A percentile compares a stretch with the other conserved stretches of the same genome.
These are phyloP conservation scores for Jacaranda mimosifolia DNA, from an alignment of 257 asterid genomes.

Conservation along the genomic window DNA sequence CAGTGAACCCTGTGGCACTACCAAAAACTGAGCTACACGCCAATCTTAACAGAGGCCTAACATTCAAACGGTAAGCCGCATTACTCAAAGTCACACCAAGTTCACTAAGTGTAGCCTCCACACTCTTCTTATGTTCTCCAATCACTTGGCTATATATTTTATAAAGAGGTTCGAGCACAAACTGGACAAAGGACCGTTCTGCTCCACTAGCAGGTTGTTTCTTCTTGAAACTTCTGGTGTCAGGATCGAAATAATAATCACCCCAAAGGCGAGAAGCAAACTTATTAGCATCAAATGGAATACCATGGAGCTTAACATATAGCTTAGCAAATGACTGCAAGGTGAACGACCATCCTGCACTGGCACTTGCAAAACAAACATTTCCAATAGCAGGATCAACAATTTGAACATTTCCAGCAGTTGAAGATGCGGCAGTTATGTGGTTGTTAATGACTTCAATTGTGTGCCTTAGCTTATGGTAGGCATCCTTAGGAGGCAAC, in stretches of 20 bases:
- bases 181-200: constrained; percentile 94
- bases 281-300: constrained; percentile 90
- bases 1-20: constrained; percentile 93
- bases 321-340: constrained; percentile 94
- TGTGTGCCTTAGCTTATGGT: constrained; percentile 89
- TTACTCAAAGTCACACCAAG: constrained; percentile 96
- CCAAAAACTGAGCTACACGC: constrained; percentile 98
- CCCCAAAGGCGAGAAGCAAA: constrained; percentile 98
- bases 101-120: constrained; percentile 89
- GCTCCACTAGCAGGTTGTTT: constrained; percentile 84
- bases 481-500: constrained; percentile 97
- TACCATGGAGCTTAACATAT: constrained; percentile 91
- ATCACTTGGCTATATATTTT: constrained; percentile 94
- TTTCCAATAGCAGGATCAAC: constrained; percentile 88
- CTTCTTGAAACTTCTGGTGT: constrained; percentile 80
- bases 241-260: constrained; percentile 84
- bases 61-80: constrained; percentile 92
- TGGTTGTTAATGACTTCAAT: constrained; percentile 86
- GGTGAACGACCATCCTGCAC: constrained; percentile 98
- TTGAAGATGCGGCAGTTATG: constrained; percentile 86
- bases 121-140: constrained; percentile 98
- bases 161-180: constrained; percentile 94
- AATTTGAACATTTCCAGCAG: constrained; percentile 88
- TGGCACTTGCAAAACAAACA: constrained; percentile 97
- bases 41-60: constrained; percentile 86